A percentile compares a stretch with the other conserved stretches of the same genome.
Conservation (phyloP, 2,329 filamentous ascomycete genomes). For the Eutypella sp. region DNA sequence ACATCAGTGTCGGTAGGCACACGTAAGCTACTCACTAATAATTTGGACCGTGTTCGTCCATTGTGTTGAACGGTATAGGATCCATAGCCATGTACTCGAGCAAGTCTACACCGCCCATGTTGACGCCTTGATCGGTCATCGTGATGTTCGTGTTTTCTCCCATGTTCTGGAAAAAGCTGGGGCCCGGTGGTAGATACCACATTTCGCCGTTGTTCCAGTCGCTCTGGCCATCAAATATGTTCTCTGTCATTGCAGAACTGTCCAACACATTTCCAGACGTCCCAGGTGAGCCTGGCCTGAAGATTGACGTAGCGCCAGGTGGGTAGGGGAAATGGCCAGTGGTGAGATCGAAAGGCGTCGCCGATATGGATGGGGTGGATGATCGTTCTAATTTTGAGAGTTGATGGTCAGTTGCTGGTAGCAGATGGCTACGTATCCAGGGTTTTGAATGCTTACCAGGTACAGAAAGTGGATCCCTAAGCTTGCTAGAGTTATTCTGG, state of each 20-base stretch:
- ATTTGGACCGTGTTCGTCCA: slow-evolving; percentile 14
- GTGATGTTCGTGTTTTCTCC: slow-evolving; percentile 53
- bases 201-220: slow-evolving; percentile 58
- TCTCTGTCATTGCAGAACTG: slow-evolving; percentile 28
- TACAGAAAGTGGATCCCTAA: slow-evolving; percentile 21
- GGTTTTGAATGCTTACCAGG: slow-evolving; percentile 20
- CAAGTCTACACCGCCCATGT: slow-evolving; percentile 61
- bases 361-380: slow-evolving; percentile 49
- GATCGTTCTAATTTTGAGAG: slow-evolving; percentile 33
- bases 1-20: not conserved
- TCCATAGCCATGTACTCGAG: slow-evolving; percentile 65
- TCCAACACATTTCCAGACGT: slow-evolving; percentile 25
- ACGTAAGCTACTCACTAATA: not conserved
- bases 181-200: slow-evolving; percentile 62
- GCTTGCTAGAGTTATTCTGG: slow-evolving; percentile 18
- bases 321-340: slow-evolving; percentile 51
- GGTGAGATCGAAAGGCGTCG: slow-evolving; percentile 57
- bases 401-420: slow-evolving; percentile 10
- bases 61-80: slow-evolving; percentile 22
- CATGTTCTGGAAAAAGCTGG: slow-evolving; percentile 61
- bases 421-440: not conserved
- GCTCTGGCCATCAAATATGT: slow-evolving; percentile 38
- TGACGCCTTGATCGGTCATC: slow-evolving; percentile 64
- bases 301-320: slow-evolving; percentile 38
- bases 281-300: slow-evolving; percentile 47